Percentiles rank a stretch among this genome's conserved stretches.
Evolutionary conservation across 306 rosid species (phyloP).

Genomic region (Vachellia pachyceras): DNA sequence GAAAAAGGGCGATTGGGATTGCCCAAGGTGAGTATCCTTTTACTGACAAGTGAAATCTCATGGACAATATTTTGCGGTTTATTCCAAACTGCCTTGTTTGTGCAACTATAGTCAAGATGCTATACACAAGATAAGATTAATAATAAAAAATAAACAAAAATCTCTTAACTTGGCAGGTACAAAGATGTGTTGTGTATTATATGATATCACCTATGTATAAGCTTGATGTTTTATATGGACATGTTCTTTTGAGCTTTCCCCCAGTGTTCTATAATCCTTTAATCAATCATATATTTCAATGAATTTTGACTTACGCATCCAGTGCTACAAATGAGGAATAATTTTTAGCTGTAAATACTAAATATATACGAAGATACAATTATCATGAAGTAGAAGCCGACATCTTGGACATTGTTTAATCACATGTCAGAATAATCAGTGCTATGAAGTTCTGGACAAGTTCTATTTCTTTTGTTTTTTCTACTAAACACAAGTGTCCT

Average conservation of each 20-base stretch:
- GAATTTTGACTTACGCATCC: not conserved
- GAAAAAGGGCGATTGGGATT: conserved; percentile 94
- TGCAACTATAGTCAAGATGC: not conserved
- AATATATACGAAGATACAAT: no score
- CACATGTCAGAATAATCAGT: not conserved
- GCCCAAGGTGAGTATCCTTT: conserved; percentile 64
- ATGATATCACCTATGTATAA: not conserved
- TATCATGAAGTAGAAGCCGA: not conserved
- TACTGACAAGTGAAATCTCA: conserved; percentile 11
- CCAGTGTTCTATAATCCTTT: not conserved
- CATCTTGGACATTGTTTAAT: not conserved
- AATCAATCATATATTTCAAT: not conserved
- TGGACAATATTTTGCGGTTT: conserved; percentile 2
- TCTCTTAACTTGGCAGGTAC: not conserved
- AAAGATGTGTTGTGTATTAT: not conserved
- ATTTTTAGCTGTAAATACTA: not conserved
- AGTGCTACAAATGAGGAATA: not conserved
- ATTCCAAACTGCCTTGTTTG: not conserved
- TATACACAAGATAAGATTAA: not conserved
- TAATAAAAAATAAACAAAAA: not conserved
- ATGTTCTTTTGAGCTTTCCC: not conserved
- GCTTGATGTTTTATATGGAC: not conserved
- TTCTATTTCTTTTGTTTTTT: no score
- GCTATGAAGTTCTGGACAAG: not conserved
- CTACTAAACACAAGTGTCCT: no score